Evolutionary conservation across 2,329 filamentous ascomycete species (phyloP).

Genomic region (Fusarium sp.): DNA sequence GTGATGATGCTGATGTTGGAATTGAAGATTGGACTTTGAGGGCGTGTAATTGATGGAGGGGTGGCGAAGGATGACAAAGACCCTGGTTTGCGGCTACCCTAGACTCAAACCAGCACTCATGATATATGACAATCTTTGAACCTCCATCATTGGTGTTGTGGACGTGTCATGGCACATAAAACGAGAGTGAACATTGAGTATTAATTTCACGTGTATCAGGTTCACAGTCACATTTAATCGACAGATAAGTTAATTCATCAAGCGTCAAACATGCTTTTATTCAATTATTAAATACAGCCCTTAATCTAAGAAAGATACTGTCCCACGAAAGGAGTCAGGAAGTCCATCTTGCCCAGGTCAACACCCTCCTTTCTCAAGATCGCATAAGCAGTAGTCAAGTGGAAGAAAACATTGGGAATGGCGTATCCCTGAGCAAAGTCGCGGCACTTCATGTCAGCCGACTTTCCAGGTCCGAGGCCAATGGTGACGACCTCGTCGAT

Average conservation of each 20-base stretch:
- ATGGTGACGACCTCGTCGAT: constrained; percentile 49
- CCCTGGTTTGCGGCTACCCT: constrained; percentile 28
- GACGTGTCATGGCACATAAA: neutral
- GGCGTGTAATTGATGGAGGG: constrained; percentile 33
- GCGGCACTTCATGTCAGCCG: constrained; percentile 43
- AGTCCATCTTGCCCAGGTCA: constrained; percentile 72
- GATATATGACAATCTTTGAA: too few relatives aligned
- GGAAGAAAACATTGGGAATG: constrained; percentile 75
- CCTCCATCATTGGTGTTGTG: neutral
- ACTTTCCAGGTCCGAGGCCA: constrained; percentile 50
- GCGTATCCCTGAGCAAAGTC: constrained; percentile 63
- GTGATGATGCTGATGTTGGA: neutral
- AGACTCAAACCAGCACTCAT: neutral
- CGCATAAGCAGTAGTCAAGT: constrained; percentile 69
- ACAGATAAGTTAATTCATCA: neutral
- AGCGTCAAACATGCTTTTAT: constrained; percentile 23
- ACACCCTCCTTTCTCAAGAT: constrained; percentile 73
- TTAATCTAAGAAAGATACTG: constrained; percentile 36
- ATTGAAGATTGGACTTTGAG: constrained; percentile 5
- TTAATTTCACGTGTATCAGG: too few relatives aligned
- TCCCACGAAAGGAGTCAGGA: constrained; percentile 55
- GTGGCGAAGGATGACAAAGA: constrained; percentile 35
- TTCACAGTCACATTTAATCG: neutral
- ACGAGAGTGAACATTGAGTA: too few relatives aligned
- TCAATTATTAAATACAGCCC: neutral